These are phyloP conservation scores for Eutrema yunnanense DNA, from an alignment of 345 rosid species.

Conservation along the genomic window DNA sequence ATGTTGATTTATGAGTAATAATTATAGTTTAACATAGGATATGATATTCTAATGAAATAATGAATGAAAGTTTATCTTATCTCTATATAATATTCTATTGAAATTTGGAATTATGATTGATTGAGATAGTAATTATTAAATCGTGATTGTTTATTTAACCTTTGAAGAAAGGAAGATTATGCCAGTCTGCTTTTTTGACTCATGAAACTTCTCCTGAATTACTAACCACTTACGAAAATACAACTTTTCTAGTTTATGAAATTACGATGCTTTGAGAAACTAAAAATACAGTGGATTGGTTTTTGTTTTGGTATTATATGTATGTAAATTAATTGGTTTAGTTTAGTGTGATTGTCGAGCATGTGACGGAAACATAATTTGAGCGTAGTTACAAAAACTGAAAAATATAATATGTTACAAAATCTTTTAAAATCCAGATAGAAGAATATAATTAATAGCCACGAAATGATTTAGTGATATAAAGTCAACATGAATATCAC, in stretches of 20 bases:
- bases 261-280: neutral
- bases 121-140: constrained; percentile 22
- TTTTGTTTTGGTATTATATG: neutral
- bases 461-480: constrained; percentile 16
- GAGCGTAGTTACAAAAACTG: constrained; percentile 5
- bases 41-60: neutral
- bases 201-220: neutral
- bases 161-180: constrained; percentile 3
- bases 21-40: constrained; percentile 16
- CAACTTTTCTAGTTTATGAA: neutral
- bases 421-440: constrained; percentile 3
- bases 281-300: neutral
- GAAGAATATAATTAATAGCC: constrained; percentile 5
- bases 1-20: constrained; percentile 12
- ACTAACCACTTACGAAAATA: neutral
- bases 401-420: constrained; percentile 4
- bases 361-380: constrained; percentile 13
- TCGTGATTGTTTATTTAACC: constrained; percentile 18
- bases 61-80: constrained; percentile 16
- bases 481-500: constrained; percentile 35
- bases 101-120: constrained; percentile 23
- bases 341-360: constrained; percentile 19
- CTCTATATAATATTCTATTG: constrained; percentile 22
- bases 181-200: constrained; percentile 15
- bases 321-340: neutral